Conservation (phyloP, 2,329 filamentous ascomycete genomes). For the Pyrenochaeta sp. region DNA sequence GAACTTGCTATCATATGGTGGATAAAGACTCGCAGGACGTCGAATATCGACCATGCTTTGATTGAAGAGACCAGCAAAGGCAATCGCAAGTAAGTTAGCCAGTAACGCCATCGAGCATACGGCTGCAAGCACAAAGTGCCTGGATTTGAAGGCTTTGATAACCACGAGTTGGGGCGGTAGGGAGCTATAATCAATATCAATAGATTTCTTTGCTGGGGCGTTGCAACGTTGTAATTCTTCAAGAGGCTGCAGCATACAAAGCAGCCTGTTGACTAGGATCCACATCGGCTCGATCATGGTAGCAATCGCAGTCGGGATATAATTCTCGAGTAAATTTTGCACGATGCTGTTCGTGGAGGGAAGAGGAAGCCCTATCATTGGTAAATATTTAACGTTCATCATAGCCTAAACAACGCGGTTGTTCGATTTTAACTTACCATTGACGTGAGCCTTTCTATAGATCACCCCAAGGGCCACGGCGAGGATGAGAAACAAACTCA, state of each 20-base stretch:
- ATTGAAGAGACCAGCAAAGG: slow-evolving; percentile 61
- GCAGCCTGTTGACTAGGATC: slow-evolving; percentile 62
- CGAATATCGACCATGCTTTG: slow-evolving; percentile 36
- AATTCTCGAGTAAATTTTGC: slow-evolving; percentile 56
- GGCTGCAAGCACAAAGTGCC: slow-evolving; percentile 57
- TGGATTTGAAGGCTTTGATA: slow-evolving; percentile 54
- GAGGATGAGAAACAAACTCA: slow-evolving; percentile 23
- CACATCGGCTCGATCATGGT: slow-evolving; percentile 67
- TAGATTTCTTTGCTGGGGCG: slow-evolving; percentile 37
- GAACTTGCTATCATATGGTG: slow-evolving; percentile 27
- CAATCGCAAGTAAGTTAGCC: slow-evolving; percentile 63
- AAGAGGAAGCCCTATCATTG: slow-evolving; percentile 44
- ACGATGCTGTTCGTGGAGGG: slow-evolving; percentile 49
- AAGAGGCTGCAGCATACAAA: slow-evolving; percentile 65
- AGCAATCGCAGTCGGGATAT: slow-evolving; percentile 63
- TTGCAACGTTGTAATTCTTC: slow-evolving; percentile 57
- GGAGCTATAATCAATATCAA: slow-evolving; percentile 62
- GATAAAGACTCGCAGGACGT: slow-evolving; percentile 6
- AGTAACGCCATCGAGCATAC: slow-evolving; percentile 61
- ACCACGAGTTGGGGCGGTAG: slow-evolving; percentile 64
- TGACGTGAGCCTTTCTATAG: slow-evolving; percentile 16
- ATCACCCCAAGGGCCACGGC: slow-evolving; percentile 21
- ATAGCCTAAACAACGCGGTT: background rate
- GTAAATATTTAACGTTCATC: background rate
- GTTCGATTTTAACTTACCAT: slow-evolving; percentile 21